A percentile compares a stretch with the other conserved stretches of the same genome.
Conservation (phyloP, 2,329 filamentous ascomycete genomes). For the Curvularia spicifera region DNA sequence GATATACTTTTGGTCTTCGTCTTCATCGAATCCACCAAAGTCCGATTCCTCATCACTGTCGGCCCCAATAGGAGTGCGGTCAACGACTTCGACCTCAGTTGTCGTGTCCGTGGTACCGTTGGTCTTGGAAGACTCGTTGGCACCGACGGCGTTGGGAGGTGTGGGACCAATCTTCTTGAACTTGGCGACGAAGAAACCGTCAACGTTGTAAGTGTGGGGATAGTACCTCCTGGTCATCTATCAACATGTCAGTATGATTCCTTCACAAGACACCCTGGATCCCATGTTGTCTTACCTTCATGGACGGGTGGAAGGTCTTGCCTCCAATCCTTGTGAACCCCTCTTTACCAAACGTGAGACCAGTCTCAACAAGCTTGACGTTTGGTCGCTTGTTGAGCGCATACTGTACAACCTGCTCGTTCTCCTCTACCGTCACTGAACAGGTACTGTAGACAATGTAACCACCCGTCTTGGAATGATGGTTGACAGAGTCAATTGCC, state of each 20-base stretch:
- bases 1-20: conserved; percentile 58
- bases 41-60: conserved; percentile 49
- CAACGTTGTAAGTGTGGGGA: conserved; percentile 63
- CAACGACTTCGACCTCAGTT: conserved; percentile 57
- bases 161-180: conserved; percentile 90
- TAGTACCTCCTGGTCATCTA: conserved; percentile 46
- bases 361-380: conserved; percentile 89
- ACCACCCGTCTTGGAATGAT: conserved; percentile 88
- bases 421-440: conserved; percentile 91
- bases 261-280: not conserved
- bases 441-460: conserved; percentile 98
- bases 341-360: conserved; percentile 86
- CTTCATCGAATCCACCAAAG: conserved; percentile 59
- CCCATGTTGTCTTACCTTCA: conserved; percentile 67
- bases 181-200: conserved; percentile 98
- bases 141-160: conserved; percentile 62
- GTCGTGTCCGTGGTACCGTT: conserved; percentile 54
- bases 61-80: conserved; percentile 71
- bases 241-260: not conserved
- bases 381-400: conserved; percentile 90
- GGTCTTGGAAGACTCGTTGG: conserved; percentile 33
- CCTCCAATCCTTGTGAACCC: conserved; percentile 90
- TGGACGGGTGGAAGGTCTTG: conserved; percentile 85
- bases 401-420: conserved; percentile 93
- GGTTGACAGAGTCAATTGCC: conserved; percentile 94